Base-by-base conservation (phyloP, 2,329 filamentous ascomycete genomes). In the Hysterium pulicare region DNA sequence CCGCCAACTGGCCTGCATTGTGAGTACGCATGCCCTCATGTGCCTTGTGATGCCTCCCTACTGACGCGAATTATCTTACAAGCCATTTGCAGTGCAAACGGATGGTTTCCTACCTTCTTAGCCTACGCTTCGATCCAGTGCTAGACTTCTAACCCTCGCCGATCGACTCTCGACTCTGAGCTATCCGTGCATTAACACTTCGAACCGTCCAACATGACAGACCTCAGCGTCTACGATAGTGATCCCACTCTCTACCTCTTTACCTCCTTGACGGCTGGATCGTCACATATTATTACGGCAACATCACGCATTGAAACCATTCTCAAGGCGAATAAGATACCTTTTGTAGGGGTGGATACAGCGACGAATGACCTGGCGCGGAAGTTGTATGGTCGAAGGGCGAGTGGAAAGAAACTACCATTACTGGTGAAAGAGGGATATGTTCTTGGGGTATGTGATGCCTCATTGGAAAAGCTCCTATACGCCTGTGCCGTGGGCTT, bases 291-390 rank as follows among this genome's bases (percentile, higher is more conserved):
- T 66, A 84, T 97, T 61, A 97, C 93, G 31, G 93, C 90, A 20
- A 97, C 93, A 1, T 94, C 90, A 41, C 87, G 93, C 36, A 82
- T 98, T 54, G 91, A 98, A 71, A 96, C 90, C 10, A 97, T 98
- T 61, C 79, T 98, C 46, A 91, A 89, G 62, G 90, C 90, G 50
- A 96, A 97, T 75, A 86, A 86, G 55, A 86, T 98, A 45, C 88
- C 90, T 9, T 98, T 97, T 74, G 89, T 88, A 65, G 90, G 88
- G 51, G 76, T 96, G 61, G 93, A 98, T 68, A 81, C 93, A 33
- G 89, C 91, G 31, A 94, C 87, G 22, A 88, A 98, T 66, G 85
- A 93, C 44, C 85, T 87, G 61, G 90, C 90, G 24, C 83, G 86
- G 53, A 88, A 87, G 77, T 76, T 97, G 52, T 98, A 90, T 88